Evolutionary conservation across 2,329 filamentous ascomycete species (phyloP).

Genomic region (Cladosporium velox): DNA sequence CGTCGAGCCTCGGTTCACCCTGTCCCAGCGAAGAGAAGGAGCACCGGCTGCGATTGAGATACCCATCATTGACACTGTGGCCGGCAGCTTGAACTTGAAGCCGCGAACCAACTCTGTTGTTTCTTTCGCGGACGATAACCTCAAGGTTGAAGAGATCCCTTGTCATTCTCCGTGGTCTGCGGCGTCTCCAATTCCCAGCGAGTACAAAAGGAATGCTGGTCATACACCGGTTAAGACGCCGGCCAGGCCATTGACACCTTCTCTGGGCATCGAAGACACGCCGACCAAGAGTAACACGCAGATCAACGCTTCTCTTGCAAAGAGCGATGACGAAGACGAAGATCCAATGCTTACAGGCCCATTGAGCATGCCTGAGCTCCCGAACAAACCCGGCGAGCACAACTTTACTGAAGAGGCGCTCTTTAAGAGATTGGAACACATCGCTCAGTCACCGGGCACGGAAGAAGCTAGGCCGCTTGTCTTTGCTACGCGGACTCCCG

Average conservation of each 20-base stretch:
- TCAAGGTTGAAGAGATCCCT: slow-evolving; percentile 37
- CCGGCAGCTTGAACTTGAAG: slow-evolving; percentile 24
- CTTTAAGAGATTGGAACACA: slow-evolving; percentile 35
- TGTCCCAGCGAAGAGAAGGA: slow-evolving; percentile 30
- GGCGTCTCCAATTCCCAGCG: slow-evolving; percentile 35
- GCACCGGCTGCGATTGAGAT: slow-evolving; percentile 33
- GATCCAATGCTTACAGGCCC: slow-evolving; percentile 38
- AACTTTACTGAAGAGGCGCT: slow-evolving; percentile 41
- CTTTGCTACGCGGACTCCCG: slow-evolving; percentile 33
- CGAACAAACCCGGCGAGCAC: slow-evolving; percentile 34
- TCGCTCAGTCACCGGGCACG: slow-evolving; percentile 37
- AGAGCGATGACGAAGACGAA: slow-evolving; percentile 35
- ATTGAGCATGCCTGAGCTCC: slow-evolving; percentile 40
- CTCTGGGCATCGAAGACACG: slow-evolving; percentile 38
- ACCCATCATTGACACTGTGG: slow-evolving; percentile 22
- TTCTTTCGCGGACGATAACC: slow-evolving; percentile 28
- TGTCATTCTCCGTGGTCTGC: slow-evolving; percentile 23
- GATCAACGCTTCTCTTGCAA: slow-evolving; percentile 35
- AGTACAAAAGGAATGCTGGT: slow-evolving; percentile 35
- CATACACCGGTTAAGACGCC: slow-evolving; percentile 39
- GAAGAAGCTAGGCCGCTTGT: slow-evolving; percentile 34
- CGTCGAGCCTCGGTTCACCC: slow-evolving; percentile 22
- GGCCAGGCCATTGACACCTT: slow-evolving; percentile 31
- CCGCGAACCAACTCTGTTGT: slow-evolving; percentile 27
- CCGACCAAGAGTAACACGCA: slow-evolving; percentile 40